Base-by-base conservation (phyloP, 352 stramenopile species). In the Stephanocyclus meneghinianus region DNA sequence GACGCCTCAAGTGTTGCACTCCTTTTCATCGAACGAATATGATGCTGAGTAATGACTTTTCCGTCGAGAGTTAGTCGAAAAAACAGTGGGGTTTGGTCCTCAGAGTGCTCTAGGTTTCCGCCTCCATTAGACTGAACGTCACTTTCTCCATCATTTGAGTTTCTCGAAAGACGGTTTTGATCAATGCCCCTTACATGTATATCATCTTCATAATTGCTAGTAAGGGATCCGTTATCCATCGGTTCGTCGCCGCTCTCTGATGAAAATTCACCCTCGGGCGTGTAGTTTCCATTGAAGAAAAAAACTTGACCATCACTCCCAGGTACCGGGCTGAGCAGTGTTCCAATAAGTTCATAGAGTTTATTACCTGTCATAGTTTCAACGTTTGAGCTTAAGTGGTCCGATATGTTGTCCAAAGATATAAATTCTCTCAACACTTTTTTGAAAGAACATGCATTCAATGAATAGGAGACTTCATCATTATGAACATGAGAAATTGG, bases 21-120 rank as follows among this genome's bases (percentile, higher is more conserved):
- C 68, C 83, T 80, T 16, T 81, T 80, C 40, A 91, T 73, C 10
- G 40, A 16, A 35, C 82, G 65, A 45, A 92, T 79, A 18, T 85
- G 64, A 40, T 82, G 60, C 32, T 87, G 35, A 10, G 60, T 70
- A n/a, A 66, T 78, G 44, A 44, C 3, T 56, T 81, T 59, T 56
- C 72, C 61, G 60, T 91, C 77, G 37, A 92, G 32, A 35, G 71
- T 76, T 51, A 92, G 85, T 55, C 69, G 75, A 21, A 91, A 86
- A 61, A 91, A 92, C 44, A 92, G 59, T 45, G 87, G 87, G 35
- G 79, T 65, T 9, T 44, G 40, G 18, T 71, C 64, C 32, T 32
- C 30, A 18, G 11, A 2, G 6, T 35, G 9, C 13, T 35, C 21
- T 0, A 16, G 37, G 15, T 65, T 29, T 16, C 71, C 62, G 65